Base-by-base conservation (phyloP, 2,329 filamentous ascomycete species). In the Teratosphaeria destructans region DNA sequence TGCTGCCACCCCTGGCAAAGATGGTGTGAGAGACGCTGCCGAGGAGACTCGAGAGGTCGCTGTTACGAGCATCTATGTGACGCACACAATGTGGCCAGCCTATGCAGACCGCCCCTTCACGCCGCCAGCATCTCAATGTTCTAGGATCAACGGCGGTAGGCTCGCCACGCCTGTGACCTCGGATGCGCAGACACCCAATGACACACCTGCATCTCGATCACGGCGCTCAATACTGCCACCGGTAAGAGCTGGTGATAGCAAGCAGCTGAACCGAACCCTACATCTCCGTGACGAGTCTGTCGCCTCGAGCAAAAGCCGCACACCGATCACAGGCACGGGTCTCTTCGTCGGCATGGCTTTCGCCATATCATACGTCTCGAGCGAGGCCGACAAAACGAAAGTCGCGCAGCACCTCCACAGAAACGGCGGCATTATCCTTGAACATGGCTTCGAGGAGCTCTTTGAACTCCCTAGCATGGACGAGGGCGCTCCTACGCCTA, bases 311-410 rank as follows among this genome's bases (percentile, higher is more conserved):
- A 60, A 55, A 23, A 59, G 47, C 47, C 35, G 55, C 3, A 32
- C n/a, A 11, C 10, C 53, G 8, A 47, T 14, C 3, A 68, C 66
- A 19, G 76, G 77, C 2, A 32, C 23, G 6, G 27, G 27, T 14
- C 63, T 95, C 0, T 96, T 97, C 67, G 75, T 81, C 1, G 85
- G 86, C 52, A 96, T 96, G 91, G 85, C 84, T 0, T 96, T 97
- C 73, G 91, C 91, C 0, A 82, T 96, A 11, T 93, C 90, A 0
- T 89, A 90, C 62, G 76, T 78, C 2, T 79, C 82, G 1, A 79
- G 84, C 57, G 80, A 79, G 16, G 75, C 75, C 8, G 80, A 84
- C 19, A 83, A 84, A 71, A 68, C 83, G 64, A 69, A 76, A 55
- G 72, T 94, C 2, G 82, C 82, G 37, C 78, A 77, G 1, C 76